Percentiles rank a stretch among this genome's conserved stretches.
Conservation (phyloP, 176 grass and related monocot genomes). For the Ananas comosus region DNA sequence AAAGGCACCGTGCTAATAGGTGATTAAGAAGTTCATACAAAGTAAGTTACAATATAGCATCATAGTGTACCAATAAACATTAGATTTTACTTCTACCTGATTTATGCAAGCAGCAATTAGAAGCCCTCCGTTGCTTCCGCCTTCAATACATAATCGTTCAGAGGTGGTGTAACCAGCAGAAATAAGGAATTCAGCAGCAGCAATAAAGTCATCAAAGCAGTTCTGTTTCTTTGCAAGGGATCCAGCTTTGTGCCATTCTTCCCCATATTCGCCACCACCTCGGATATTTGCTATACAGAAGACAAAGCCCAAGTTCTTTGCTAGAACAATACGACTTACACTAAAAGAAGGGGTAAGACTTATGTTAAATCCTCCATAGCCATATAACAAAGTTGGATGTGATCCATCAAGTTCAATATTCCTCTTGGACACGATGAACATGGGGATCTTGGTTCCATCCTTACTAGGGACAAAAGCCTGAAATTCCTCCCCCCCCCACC, state of each 20-base stretch:
- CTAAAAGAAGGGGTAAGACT: conserved; percentile 72
- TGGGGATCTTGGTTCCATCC: conserved; percentile 80
- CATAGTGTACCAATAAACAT: not conserved
- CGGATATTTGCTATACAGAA: conserved; percentile 88
- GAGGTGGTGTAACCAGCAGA: conserved; percentile 57
- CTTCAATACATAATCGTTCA: conserved; percentile 77
- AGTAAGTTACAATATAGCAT: conserved; percentile 4
- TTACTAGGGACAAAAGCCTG: conserved; percentile 27
- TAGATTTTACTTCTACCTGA: conserved; percentile 31
- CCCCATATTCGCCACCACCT: conserved; percentile 93
- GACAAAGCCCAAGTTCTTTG: conserved; percentile 57
- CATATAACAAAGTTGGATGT: conserved; percentile 78
- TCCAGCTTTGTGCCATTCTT: conserved; percentile 98
- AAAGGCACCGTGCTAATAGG: too few relatives aligned
- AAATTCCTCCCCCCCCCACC: too few relatives aligned
- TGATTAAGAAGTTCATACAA: too few relatives aligned
- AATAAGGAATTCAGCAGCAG: conserved; percentile 70
- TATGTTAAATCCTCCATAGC: conserved; percentile 91
- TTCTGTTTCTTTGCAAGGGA: conserved; percentile 83
- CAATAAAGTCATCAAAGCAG: conserved; percentile 90
- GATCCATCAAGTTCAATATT: conserved; percentile 69
- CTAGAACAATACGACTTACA: conserved; percentile 58
- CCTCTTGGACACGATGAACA: conserved; percentile 81
- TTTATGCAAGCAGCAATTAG: conserved; percentile 87
- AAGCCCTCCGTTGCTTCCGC: conserved; percentile 90